Percentiles rank a stretch among this genome's conserved stretches.
phyloP scores from a whole-genome alignment of 495 filamentous ascomycete species.

The Hyaloscypha hepaticicola region DNA sequence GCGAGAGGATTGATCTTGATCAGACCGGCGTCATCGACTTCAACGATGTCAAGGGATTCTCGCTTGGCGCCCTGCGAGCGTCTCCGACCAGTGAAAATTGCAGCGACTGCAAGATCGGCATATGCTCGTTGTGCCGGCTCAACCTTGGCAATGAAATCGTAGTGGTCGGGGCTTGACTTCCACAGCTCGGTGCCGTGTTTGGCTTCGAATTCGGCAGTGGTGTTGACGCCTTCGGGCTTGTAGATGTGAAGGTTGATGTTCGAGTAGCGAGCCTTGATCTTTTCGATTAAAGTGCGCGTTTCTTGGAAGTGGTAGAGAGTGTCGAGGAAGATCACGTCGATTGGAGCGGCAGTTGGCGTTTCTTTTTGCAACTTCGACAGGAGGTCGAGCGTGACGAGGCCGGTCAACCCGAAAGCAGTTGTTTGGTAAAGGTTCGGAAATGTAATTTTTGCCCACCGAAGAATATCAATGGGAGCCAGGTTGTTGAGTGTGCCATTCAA shows the following conservation, averaged over 20 bases:
- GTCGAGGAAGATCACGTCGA: conserved; percentile 96
- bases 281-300: conserved; percentile 79
- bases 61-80: conserved; percentile 92
- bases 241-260: conserved; percentile 80
- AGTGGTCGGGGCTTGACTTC: conserved; percentile 81
- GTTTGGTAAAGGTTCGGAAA: conserved; percentile 93
- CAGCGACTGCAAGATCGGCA: conserved; percentile 80
- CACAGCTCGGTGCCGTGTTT: conserved; percentile 83
- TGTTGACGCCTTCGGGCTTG: conserved; percentile 73
- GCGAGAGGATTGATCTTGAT: conserved; percentile 99
- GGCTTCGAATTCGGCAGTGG: conserved; percentile 70
- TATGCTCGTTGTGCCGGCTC: conserved; percentile 95
- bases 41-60: conserved; percentile 82
- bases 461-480: conserved; percentile 75
- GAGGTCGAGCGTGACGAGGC: conserved; percentile 93
- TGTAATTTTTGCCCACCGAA: conserved; percentile 87
- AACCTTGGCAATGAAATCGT: conserved; percentile 97
- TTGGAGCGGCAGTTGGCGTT: conserved; percentile 55
- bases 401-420: conserved; percentile 94
- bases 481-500: conserved; percentile 84
- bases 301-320: conserved; percentile 95
- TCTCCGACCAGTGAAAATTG: conserved; percentile 91
- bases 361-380: conserved; percentile 79
- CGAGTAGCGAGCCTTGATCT: conserved; percentile 73
- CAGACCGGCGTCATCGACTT: conserved; percentile 87